Percentiles rank a stretch among this genome's conserved stretches.
phyloP scores from a whole-genome alignment of 2,329 filamentous ascomycete genomes.

The Pyrenochaeta sp. region DNA sequence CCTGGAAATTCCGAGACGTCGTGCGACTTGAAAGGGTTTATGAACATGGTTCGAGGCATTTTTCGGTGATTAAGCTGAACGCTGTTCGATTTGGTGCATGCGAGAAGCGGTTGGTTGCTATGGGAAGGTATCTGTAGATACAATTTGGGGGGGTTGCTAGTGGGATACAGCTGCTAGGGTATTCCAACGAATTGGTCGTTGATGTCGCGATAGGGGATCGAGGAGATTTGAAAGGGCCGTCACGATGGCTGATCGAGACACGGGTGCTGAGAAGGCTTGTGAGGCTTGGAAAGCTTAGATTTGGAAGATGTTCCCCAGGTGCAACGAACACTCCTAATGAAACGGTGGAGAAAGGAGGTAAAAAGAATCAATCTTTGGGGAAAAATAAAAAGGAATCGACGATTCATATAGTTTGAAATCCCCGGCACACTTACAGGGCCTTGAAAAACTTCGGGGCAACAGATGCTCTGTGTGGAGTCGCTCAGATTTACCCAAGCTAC shows the following conservation, averaged over 20 bases:
- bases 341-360: conserved; percentile 4
- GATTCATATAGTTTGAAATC: too few relatives aligned
- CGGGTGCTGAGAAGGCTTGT: conserved; percentile 28
- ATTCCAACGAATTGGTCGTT: conserved; percentile 4
- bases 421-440: too few relatives aligned
- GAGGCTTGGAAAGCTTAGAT: conserved; percentile 37
- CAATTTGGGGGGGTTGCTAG: conserved; percentile 13
- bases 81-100: conserved; percentile 18
- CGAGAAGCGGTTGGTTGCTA: conserved; percentile 9
- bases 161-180: conserved; percentile 9
- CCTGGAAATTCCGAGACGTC: conserved; percentile 59
- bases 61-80: conserved; percentile 8
- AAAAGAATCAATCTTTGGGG: background rate
- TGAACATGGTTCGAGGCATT: conserved; percentile 50
- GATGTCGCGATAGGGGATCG: conserved; percentile 5
- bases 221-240: conserved; percentile 1
- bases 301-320: conserved; percentile 8
- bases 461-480: conserved; percentile 13
- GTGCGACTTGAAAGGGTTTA: conserved; percentile 60
- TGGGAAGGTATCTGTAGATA: too few relatives aligned
- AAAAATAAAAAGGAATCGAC: background rate
- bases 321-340: too few relatives aligned
- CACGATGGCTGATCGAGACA: too few relatives aligned
- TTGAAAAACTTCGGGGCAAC: conserved; percentile 10
- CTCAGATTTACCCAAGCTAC: conserved; percentile 9